phyloP scores from a whole-genome alignment of 768 basidiomycete species.

The Trametes gibbosa region DNA sequence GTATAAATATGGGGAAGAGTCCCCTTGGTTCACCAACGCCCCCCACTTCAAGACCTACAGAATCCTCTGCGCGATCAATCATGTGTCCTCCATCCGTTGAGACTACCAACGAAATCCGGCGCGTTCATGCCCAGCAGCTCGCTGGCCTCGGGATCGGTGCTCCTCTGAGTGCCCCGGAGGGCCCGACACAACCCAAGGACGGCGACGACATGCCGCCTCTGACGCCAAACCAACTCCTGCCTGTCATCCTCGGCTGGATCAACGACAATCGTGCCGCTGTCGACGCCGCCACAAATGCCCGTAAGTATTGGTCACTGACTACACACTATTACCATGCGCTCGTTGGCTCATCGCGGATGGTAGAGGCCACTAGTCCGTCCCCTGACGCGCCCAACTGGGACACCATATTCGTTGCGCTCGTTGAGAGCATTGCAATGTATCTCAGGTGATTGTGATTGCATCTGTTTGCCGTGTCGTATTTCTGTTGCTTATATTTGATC shows the following conservation, averaged over 20 bases:
- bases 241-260: background rate
- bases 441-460: background rate
- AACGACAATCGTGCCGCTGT: background rate
- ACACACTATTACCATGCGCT: no score
- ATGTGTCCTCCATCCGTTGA: background rate
- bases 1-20: no score
- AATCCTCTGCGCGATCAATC: background rate
- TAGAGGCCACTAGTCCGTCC: background rate
- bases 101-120: background rate
- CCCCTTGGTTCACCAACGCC: background rate
- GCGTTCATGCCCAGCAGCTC: background rate
- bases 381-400: slow-evolving; percentile 3
- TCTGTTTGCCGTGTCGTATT: no score
- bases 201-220: background rate
- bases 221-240: background rate
- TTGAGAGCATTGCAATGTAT: slow-evolving; percentile 4
- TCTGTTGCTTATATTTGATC: no score
- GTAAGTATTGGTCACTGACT: background rate
- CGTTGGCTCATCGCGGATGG: no score
- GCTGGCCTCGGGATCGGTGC: background rate
- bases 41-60: background rate
- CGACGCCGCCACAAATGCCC: background rate
- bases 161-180: background rate
- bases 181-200: background rate
- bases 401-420: background rate